phyloP scores from a whole-genome alignment of 352 stramenopile genomes.

The Lagenidium giganteum region DNA sequence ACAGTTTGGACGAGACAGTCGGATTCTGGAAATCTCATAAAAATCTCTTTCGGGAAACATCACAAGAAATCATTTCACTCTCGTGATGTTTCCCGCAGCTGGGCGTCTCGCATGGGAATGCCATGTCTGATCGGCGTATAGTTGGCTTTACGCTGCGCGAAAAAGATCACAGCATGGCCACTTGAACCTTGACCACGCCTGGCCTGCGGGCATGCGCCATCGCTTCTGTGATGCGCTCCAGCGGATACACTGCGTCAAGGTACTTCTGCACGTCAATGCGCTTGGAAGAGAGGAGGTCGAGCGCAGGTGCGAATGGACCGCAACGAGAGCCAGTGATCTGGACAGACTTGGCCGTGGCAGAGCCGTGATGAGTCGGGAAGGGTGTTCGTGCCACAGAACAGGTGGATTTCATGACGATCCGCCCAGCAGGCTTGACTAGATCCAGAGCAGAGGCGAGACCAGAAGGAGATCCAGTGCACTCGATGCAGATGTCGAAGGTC shows the following conservation, averaged over 20 bases:
- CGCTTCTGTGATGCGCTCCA: constrained; percentile 36
- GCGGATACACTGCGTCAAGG: constrained; percentile 55
- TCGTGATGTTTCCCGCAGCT: too few species aligned
- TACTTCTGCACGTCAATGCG: constrained; percentile 63
- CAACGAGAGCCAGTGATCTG: constrained; percentile 60
- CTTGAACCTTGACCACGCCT: constrained; percentile 59
- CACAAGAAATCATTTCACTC: too few species aligned
- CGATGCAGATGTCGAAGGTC: constrained; percentile 1
- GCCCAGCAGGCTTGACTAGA: not conserved
- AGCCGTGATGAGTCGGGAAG: too few species aligned
- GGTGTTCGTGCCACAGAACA: constrained; percentile 8
- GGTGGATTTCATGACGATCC: constrained; percentile 24
- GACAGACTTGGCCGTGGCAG: constrained; percentile 36
- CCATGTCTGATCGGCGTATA: too few species aligned
- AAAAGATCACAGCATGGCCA: constrained; percentile 24
- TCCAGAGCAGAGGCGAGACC: not conserved
- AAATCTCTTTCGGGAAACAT: too few species aligned
- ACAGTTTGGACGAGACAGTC: too few species aligned
- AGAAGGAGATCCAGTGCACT: not conserved
- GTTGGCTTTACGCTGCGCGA: not conserved
- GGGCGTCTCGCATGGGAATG: too few species aligned
- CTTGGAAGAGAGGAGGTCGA: constrained; percentile 40
- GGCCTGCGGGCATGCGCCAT: constrained; percentile 39
- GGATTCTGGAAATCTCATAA: too few species aligned
- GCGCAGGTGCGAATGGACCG: constrained; percentile 48